phyloP scores from a whole-genome alignment of 345 rosid genomes.

The Barbarea vulgaris region DNA sequence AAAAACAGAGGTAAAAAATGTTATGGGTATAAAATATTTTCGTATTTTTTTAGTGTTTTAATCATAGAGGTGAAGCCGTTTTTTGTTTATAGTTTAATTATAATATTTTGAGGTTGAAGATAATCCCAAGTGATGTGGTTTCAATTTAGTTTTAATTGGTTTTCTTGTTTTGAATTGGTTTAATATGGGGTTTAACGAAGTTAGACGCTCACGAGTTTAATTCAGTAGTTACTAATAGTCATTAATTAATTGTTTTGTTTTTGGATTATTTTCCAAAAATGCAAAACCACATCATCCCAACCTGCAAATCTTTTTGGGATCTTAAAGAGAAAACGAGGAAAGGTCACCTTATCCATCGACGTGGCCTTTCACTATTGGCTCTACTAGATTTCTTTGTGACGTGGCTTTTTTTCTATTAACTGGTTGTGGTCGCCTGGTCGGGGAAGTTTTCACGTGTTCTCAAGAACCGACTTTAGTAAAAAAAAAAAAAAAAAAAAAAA shows the following conservation, averaged over 20 bases:
- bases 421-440: slow-evolving; percentile 43
- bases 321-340: slow-evolving; percentile 30
- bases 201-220: not conserved
- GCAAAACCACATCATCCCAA: slow-evolving; percentile 15
- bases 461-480: slow-evolving; percentile 20
- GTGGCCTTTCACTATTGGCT: slow-evolving; percentile 43
- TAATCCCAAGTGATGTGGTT: not conserved
- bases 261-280: slow-evolving; percentile 13
- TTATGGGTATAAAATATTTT: not conserved
- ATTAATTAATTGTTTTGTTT: not conserved
- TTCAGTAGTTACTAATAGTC: not conserved
- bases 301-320: slow-evolving; percentile 37
- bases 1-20: not conserved
- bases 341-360: slow-evolving; percentile 33
- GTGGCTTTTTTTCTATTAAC: slow-evolving; percentile 42
- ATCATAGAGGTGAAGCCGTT: not conserved
- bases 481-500: too few species aligned
- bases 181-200: not conserved
- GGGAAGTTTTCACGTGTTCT: slow-evolving; percentile 56
- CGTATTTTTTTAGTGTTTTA: not conserved
- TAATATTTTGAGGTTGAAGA: not conserved
- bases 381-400: slow-evolving; percentile 48
- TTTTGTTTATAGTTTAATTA: not conserved
- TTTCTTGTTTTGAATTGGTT: not conserved
- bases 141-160: not conserved